Evolutionary conservation across 495 filamentous ascomycete species (phyloP), one percentile per base, ranked within the genome.

Genomic region (Articulospora tetracladia): DNA sequence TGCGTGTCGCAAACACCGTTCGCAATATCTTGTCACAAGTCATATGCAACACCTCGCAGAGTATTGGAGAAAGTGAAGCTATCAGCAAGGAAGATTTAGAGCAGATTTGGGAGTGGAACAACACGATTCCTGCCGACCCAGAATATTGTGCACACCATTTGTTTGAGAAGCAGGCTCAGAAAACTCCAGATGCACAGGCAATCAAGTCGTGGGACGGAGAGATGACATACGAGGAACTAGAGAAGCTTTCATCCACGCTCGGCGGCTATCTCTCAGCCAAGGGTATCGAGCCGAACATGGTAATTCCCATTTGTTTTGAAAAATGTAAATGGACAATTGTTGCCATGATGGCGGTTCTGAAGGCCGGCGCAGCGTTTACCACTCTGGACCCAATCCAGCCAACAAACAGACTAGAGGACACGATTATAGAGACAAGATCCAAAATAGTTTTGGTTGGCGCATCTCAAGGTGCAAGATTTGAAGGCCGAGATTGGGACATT

Each of bases 371-470:
- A 19, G 72, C 60, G 17, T 67, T 68, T 58, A 79, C 84, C 20
- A 78, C 77, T 19, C 66, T 85, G 10, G 81, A 85, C 48, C 79
- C 82, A 13, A 72, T 70, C 3, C 82, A 57, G 1, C 60, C 60
- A 12, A 22, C 22, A 15, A 30, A 30, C 3, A 24, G 60, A 2
- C 19, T 57, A 44, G 24, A 46, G 30, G 26, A 23, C 19, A 52
- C 52, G 8, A 30, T 53, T 22, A 2, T 26, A 30, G 25, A 53
- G n/a, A 36, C 36, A 2, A 34, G 28, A 27, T 36, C 48, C 48
- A 36, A 22, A 7, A 44, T 71, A 39, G 49, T 60, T 17, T 11
- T 53, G 55, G 34, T 44, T 17, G 17, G 20, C n/a, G 17, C 25
- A 22, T 56, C 27, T n/a, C 53, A 58, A 25, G 59, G 23, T 24